Conservation (phyloP, 2,329 filamentous ascomycete genomes). For the Emydomyces testavorans region DNA sequence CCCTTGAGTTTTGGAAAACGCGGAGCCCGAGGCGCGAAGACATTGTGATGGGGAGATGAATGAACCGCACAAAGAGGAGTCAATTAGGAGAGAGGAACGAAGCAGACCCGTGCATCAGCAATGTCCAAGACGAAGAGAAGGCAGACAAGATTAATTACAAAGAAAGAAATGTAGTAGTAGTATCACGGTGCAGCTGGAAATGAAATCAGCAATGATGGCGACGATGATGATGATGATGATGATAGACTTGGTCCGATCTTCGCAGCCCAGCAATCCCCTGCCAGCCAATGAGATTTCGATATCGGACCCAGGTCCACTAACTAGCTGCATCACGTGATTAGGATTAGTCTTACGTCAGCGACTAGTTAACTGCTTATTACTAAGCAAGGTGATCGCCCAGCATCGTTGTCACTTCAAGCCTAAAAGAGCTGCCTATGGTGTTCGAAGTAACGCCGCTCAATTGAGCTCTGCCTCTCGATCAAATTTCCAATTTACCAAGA, state of each 20-base stretch:
- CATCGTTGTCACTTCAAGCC: no score
- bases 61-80: no score
- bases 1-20: constrained; percentile 41
- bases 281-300: not conserved
- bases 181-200: no score
- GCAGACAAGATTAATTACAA: no score
- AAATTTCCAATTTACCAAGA: not conserved
- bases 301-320: not conserved
- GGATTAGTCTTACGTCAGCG: not conserved
- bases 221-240: not conserved
- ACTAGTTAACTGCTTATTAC: not conserved
- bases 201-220: not conserved
- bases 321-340: not conserved
- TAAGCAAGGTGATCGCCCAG: not conserved
- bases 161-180: no score
- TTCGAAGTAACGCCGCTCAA: constrained; percentile 11
- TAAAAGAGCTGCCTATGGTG: no score
- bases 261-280: not conserved
- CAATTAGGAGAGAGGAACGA: not conserved
- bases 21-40: constrained; percentile 49
- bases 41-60: constrained; percentile 31
- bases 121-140: not conserved
- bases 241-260: constrained; percentile 9
- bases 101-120: not conserved
- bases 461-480: constrained; percentile 8